Conservation (phyloP, 108 stramenopile species). For the Fistulifera pelliculosa region DNA sequence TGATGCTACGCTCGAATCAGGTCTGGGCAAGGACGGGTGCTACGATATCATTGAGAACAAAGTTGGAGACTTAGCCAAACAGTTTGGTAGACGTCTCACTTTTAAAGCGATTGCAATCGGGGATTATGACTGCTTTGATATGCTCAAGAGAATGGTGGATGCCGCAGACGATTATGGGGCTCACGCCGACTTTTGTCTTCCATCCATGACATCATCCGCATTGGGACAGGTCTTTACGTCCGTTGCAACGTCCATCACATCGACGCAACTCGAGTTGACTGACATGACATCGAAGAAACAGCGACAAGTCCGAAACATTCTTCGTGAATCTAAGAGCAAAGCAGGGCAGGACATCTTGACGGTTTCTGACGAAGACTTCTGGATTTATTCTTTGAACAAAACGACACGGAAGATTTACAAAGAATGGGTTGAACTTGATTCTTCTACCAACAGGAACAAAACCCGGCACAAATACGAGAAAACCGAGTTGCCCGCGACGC, state of each 20-base stretch:
- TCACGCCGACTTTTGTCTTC: conserved; percentile 24
- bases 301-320: neutral
- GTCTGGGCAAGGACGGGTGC: neutral
- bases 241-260: neutral
- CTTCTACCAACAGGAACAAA: too few species aligned
- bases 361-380: neutral
- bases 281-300: neutral
- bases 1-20: conserved; percentile 14
- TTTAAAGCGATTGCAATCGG: conserved; percentile 42
- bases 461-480: neutral
- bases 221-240: neutral
- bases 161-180: conserved; percentile 30
- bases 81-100: conserved; percentile 39
- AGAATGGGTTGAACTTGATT: neutral
- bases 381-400: neutral
- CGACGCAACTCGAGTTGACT: conserved; percentile 2
- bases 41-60: conserved; percentile 10
- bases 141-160: conserved; percentile 28
- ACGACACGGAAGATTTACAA: neutral
- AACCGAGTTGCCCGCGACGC: conserved; percentile 13
- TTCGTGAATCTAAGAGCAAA: neutral
- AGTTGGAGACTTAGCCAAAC: conserved; percentile 17
- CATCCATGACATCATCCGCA: neutral
- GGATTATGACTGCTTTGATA: conserved; percentile 24
- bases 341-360: neutral